Evolutionary conservation across 352 stramenopile genomes (phyloP).

Genomic region (Aphanomyces euteiches): DNA sequence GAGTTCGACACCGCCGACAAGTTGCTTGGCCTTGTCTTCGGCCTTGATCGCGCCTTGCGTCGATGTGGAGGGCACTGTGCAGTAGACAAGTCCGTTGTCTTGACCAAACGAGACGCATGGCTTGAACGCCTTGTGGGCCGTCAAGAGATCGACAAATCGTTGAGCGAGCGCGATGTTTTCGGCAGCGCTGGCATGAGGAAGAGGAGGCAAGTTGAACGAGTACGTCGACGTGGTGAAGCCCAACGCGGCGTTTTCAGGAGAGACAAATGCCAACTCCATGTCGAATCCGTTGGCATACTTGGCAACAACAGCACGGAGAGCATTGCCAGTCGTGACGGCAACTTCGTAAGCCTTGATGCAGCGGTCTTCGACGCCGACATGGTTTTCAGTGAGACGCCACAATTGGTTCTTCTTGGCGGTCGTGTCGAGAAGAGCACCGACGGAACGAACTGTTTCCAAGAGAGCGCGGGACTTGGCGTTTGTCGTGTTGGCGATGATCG

Average conservation of each 20-base stretch:
- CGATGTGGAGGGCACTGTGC: conserved; percentile 32
- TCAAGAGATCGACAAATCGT: conserved; percentile 27
- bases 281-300: conserved; percentile 23
- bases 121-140: conserved; percentile 31
- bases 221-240: conserved; percentile 30
- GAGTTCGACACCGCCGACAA: conserved; percentile 33
- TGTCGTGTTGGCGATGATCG: conserved; percentile 27
- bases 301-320: conserved; percentile 14
- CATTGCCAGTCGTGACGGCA: conserved; percentile 1
- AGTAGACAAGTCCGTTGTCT: conserved; percentile 33
- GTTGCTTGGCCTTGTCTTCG: conserved; percentile 36
- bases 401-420: conserved; percentile 27
- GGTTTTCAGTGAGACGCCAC: conserved; percentile 29
- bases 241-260: conserved; percentile 14
- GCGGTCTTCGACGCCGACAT: conserved; percentile 25
- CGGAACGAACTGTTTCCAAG: conserved; percentile 24
- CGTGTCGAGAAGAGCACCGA: conserved; percentile 22
- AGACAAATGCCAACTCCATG: conserved; percentile 30
- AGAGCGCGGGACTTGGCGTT: conserved; percentile 15
- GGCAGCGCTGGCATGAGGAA: conserved; percentile 15
- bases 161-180: conserved; percentile 27
- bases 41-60: conserved; percentile 36
- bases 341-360: conserved; percentile 26
- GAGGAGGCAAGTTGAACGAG: conserved; percentile 31
- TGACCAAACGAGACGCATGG: conserved; percentile 36